A percentile compares a stretch with the other conserved stretches of the same genome.
These are phyloP conservation scores for Vitis labrusca DNA, from an alignment of 164 flowering plant genomes.

Conservation along the genomic window DNA sequence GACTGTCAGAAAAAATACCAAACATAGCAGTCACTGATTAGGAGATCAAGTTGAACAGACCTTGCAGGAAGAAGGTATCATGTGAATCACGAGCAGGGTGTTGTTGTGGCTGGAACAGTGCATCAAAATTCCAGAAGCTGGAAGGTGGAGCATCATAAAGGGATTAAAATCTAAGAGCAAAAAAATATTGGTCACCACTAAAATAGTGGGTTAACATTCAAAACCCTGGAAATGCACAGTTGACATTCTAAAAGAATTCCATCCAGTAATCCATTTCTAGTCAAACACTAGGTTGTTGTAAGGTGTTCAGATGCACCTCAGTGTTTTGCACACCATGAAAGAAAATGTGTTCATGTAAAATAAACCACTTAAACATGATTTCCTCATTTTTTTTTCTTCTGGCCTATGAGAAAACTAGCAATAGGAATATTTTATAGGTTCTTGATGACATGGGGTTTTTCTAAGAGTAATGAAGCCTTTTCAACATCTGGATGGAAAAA, in stretches of 20 bases:
- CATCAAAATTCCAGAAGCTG: constrained; percentile 99
- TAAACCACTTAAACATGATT: background rate
- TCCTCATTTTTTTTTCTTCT: too few species aligned
- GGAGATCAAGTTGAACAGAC: constrained; percentile 29
- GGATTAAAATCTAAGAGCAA: background rate
- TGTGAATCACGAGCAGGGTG: constrained; percentile 99
- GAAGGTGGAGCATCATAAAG: constrained; percentile 8
- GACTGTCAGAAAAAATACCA: constrained; percentile 10
- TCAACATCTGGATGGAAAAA: too few species aligned
- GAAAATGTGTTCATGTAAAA: background rate
- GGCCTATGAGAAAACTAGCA: too few species aligned
- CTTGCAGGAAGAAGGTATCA: constrained; percentile 88
- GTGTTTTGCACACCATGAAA: background rate
- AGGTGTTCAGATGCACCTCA: background rate
- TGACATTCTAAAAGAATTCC: background rate
- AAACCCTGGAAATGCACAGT: background rate
- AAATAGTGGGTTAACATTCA: background rate
- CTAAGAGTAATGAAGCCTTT: too few species aligned
- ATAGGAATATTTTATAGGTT: too few species aligned
- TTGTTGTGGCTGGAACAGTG: constrained; percentile 96
- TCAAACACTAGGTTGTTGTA: background rate
- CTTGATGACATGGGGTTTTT: too few species aligned
- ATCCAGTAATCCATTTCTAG: background rate
- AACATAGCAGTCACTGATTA: background rate
- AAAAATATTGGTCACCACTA: background rate